Evolutionary conservation across 2,329 filamentous ascomycete genomes (phyloP).

Genomic region (Monosporascus sp.): DNA sequence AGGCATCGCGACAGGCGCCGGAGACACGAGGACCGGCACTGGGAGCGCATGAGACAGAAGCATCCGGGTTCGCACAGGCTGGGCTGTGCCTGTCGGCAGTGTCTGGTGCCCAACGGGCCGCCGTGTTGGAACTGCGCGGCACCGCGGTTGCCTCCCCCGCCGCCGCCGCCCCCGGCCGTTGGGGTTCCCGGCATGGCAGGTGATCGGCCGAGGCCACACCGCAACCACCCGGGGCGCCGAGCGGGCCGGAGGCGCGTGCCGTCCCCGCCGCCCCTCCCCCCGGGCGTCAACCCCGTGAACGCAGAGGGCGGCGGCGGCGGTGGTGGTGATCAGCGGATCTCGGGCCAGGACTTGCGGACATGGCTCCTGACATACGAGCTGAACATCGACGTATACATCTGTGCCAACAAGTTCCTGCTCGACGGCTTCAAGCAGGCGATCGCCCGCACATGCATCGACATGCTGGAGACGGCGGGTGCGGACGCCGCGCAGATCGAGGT

Average conservation of each 20-base stretch:
- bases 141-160: conserved; percentile 25
- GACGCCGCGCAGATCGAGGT: conserved; percentile 40
- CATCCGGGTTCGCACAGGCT: conserved; percentile 39
- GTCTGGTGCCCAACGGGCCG: conserved; percentile 26
- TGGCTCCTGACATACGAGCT: conserved; percentile 44
- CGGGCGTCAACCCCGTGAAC: conserved; percentile 9
- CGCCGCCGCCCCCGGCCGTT: neutral
- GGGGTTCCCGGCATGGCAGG: conserved; percentile 4
- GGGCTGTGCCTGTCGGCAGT: conserved; percentile 39
- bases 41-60: conserved; percentile 36
- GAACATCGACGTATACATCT: conserved; percentile 44
- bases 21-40: conserved; percentile 29
- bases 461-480: conserved; percentile 38
- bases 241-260: conserved; percentile 1
- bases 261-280: conserved; percentile 1
- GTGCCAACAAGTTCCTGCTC: conserved; percentile 43
- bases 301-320: conserved; percentile 7
- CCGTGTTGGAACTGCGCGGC: conserved; percentile 39
- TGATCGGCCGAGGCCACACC: conserved; percentile 13
- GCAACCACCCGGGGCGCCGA: conserved; percentile 3
- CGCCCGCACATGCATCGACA: conserved; percentile 36
- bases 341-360: conserved; percentile 39
- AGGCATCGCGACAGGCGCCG: conserved; percentile 28
- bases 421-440: conserved; percentile 39
- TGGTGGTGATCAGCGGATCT: conserved; percentile 29